A percentile compares a stretch with the other conserved stretches of the same genome.
phyloP scores from a whole-genome alignment of 768 basidiomycete species.

The Termitomyces sp. region DNA sequence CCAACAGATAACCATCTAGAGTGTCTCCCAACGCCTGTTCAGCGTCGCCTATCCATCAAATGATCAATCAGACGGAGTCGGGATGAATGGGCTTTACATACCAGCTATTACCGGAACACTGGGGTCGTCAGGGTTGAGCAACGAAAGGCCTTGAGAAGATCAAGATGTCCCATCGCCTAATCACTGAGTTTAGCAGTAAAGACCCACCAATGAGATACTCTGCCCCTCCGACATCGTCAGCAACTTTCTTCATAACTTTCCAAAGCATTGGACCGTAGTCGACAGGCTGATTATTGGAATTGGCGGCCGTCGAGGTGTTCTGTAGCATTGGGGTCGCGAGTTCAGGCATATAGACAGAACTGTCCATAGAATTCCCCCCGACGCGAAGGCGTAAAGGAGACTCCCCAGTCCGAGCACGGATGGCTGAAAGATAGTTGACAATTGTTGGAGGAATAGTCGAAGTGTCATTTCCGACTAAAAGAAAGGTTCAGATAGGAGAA shows the following conservation, averaged over 20 bases:
- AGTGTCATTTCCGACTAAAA: slow-evolving; percentile 49
- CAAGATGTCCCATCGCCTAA: not conserved
- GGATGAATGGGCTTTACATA: not conserved
- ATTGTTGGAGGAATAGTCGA: slow-evolving; percentile 47
- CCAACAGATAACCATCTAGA: slow-evolving; percentile 45
- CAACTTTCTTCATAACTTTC: slow-evolving; percentile 40
- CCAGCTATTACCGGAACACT: slow-evolving; percentile 28
- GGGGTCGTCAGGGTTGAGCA: slow-evolving; percentile 34
- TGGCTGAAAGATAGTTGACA: slow-evolving; percentile 55
- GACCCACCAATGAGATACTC: slow-evolving; percentile 29
- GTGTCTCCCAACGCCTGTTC: slow-evolving; percentile 31
- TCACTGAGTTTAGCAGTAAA: not conserved
- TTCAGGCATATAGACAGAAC: slow-evolving; percentile 37
- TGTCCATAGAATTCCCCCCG: slow-evolving; percentile 47
- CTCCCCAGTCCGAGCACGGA: slow-evolving; percentile 43
- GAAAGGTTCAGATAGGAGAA: not conserved
- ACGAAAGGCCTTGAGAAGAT: slow-evolving; percentile 32
- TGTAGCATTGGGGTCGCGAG: slow-evolving; percentile 40
- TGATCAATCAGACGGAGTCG: not conserved
- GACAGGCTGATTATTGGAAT: slow-evolving; percentile 44
- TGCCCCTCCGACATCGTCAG: slow-evolving; percentile 23
- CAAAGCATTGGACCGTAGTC: slow-evolving; percentile 45
- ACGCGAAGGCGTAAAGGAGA: slow-evolving; percentile 43
- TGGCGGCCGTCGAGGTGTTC: slow-evolving; percentile 28
- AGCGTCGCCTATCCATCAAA: slow-evolving; percentile 26